Evolutionary conservation across 1,284 basidiomycete genomes (phyloP), one percentile per base, ranked within the genome.

Genomic region (Heterobasidion parviporum): DNA sequence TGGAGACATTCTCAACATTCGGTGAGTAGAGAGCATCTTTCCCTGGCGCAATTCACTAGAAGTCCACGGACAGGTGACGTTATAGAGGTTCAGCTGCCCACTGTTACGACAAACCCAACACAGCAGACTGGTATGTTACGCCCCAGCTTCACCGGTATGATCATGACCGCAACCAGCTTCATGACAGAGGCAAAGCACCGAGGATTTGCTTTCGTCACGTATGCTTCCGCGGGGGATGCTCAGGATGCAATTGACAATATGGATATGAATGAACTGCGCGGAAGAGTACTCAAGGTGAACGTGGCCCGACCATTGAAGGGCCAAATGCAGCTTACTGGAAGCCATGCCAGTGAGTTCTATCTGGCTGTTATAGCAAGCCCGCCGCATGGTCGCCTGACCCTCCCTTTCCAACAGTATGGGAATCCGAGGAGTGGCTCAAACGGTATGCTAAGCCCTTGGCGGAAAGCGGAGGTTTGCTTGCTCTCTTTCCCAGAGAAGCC

Each of bases 211-310:
- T 92, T 92, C 63, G 81, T 92, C 50, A 91, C 89, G 9, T 92
- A 80, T 64, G 71, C 80, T 7, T 87, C 88, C 2, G 64, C 86
- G n/a, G 78, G 77, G 32, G 89, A 92, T 68, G 89, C 89, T 9
- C 88, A 89, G 66, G 89, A 91, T 68, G 89, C 89, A 49, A 92
- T 92, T 60, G 89, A 92, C 74, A 92, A 92, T 70, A 92, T 92
- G 89, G 89, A 92, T 67, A 73, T 90, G 65, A 92, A 92, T 63
- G 89, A 91, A 66, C 70, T 91, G 36, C 74, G 75, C 20, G 88
- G 86, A 35, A 80, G 79, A 55, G 86, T 91, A 26, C 69, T 92
- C 58, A 88, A 87, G 67, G 88, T 90, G 49, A 91, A 87, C 64
- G 69, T 90, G 36, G 89, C 89, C 16, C 77, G 85, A 43, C 87